Conservation (phyloP, 179 eudicot species). For the Dionaea muscipula region DNA sequence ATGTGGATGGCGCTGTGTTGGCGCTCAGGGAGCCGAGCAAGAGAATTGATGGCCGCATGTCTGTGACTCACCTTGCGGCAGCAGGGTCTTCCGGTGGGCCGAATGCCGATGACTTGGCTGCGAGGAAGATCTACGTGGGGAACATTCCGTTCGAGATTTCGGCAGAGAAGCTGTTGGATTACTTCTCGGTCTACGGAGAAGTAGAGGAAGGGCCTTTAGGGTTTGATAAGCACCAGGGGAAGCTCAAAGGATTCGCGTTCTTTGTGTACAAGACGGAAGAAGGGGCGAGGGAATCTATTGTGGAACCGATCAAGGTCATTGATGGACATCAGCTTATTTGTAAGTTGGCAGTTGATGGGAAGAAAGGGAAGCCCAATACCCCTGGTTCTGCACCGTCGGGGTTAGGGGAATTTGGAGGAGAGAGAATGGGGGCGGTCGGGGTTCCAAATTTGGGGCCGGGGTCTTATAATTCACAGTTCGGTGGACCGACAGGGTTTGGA, state of each 20-base stretch:
- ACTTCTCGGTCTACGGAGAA: slow-evolving; percentile 25
- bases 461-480: no score
- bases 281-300: slow-evolving; percentile 20
- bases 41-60: slow-evolving; percentile 52
- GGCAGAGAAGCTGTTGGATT: slow-evolving; percentile 19
- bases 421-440: slow-evolving; percentile 10
- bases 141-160: slow-evolving; percentile 29
- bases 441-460: no score
- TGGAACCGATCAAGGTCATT: slow-evolving; percentile 20
- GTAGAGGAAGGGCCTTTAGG: slow-evolving; percentile 37
- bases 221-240: slow-evolving; percentile 35
- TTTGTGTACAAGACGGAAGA: slow-evolving; percentile 34
- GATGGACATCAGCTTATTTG: slow-evolving; percentile 25
- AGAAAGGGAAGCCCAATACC: slow-evolving; percentile 30
- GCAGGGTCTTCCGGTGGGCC: slow-evolving; percentile 17
- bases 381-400: slow-evolving; percentile 11
- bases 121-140: slow-evolving; percentile 40
- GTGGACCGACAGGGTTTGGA: no score
- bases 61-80: slow-evolving; percentile 42
- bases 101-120: slow-evolving; percentile 19
- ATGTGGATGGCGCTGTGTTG: slow-evolving; percentile 37
- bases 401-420: slow-evolving; percentile 4
- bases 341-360: slow-evolving; percentile 36
- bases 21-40: slow-evolving; percentile 49
- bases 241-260: slow-evolving; percentile 32